A percentile compares a stretch with the other conserved stretches of the same genome.
Evolutionary conservation across 73 alveolate genomes (phyloP).

Genomic region (Paramecium pentaurelia): DNA sequence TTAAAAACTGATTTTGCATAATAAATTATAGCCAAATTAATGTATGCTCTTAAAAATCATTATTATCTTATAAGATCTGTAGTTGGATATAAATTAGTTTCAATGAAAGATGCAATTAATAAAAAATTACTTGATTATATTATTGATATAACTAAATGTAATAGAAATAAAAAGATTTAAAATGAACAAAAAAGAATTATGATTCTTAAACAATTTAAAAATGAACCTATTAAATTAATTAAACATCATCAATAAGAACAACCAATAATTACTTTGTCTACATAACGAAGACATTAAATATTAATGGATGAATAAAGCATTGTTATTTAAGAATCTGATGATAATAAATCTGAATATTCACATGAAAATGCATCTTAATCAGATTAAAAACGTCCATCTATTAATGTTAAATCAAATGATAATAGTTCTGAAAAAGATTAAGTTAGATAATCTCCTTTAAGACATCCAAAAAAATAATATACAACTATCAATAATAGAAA

Average conservation of each 20-base stretch:
- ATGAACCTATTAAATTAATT: neutral
- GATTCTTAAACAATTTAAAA: neutral
- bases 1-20: neutral
- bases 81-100: slow-evolving; percentile 17
- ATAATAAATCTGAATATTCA: neutral
- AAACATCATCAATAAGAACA: neutral
- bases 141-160: neutral
- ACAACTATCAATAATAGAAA: neutral
- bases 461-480: neutral
- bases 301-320: neutral
- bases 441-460: neutral
- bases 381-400: neutral
- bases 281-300: neutral
- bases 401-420: neutral
- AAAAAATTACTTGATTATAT: neutral
- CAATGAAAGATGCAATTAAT: neutral
- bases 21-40: neutral
- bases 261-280: neutral
- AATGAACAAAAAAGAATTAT: neutral
- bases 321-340: neutral
- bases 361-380: neutral
- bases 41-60: neutral
- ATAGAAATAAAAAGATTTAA: neutral
- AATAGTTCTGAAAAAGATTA: neutral
- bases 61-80: neutral